A percentile compares a stretch with the other conserved stretches of the same genome.
Evolutionary conservation across 2,329 filamentous ascomycete species (phyloP).

Genomic region (Sclerotinia spermophila): DNA sequence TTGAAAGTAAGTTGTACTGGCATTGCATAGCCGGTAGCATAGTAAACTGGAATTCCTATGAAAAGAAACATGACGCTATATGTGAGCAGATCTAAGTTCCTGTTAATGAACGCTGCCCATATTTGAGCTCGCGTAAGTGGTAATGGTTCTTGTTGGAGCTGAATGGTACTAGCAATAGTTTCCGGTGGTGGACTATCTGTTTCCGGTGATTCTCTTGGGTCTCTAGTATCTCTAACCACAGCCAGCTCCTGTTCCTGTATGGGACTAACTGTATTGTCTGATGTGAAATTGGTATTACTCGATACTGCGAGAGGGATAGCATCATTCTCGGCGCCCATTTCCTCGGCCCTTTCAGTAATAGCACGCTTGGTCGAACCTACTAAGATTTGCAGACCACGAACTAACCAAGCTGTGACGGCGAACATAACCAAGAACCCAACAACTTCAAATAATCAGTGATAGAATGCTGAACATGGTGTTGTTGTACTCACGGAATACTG

Average conservation of each 20-base stretch:
- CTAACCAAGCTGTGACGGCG: constrained; percentile 51
- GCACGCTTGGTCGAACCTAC: constrained; percentile 51
- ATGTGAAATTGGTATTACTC: constrained; percentile 22
- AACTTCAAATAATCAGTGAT: constrained; percentile 39
- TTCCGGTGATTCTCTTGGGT: constrained; percentile 27
- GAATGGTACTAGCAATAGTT: constrained; percentile 18
- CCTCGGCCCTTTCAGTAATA: constrained; percentile 49
- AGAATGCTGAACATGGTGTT: neutral
- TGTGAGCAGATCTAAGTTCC: constrained; percentile 45
- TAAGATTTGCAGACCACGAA: constrained; percentile 50
- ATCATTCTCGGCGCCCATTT: constrained; percentile 45
- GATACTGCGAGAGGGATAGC: constrained; percentile 45
- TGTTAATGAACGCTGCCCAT: constrained; percentile 48
- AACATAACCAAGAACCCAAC: constrained; percentile 54
- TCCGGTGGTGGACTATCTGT: constrained; percentile 17
- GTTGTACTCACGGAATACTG: constrained; percentile 49
- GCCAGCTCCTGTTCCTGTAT: constrained; percentile 33
- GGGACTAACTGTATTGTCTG: constrained; percentile 24
- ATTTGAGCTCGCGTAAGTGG: constrained; percentile 46
- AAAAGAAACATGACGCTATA: constrained; percentile 47
- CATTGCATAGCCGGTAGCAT: constrained; percentile 49
- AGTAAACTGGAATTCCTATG: constrained; percentile 54
- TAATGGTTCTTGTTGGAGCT: constrained; percentile 41
- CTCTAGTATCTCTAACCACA: constrained; percentile 32
- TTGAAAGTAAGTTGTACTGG: constrained; percentile 46